Evolutionary conservation across 2,329 filamentous ascomycete species (phyloP), one percentile per base, ranked within the genome.

Genomic region (Pseudogymnoascus pannorum): DNA sequence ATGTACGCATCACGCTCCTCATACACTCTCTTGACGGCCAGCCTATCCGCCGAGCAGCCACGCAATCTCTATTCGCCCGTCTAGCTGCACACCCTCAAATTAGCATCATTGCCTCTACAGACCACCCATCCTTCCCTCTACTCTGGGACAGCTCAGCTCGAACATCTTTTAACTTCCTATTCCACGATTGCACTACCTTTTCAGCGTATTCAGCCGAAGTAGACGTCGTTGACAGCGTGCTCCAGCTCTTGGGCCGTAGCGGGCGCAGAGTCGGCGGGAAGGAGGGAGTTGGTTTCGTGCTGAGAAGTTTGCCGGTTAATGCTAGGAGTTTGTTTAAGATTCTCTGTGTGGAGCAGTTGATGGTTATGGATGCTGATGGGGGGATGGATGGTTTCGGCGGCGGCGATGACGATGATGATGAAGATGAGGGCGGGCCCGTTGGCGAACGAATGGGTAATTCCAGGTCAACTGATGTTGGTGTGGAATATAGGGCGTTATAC

Each of bases 121-220:
- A 97, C 75, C 92, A 91, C 7, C 91, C 92, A 5, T 91, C 89
- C 68, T 96, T 96, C 70, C 78, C 91, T 0, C 76, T 97, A 1
- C 81, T 97, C 58, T 99, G 93, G 92, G 92, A 97, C 74, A 87
- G 90, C 60, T 87, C 87, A 60, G 80, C 92, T n/a, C 87, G 89
- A 54, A 87, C 91, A 14, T 84, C 89, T 26, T 91, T 92, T 75
- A 89, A 89, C 72, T 92, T 97, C 67, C 78, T 91, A 26, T 97
- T 95, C 75, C 94, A 99, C 76, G 92, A 99, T 76, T 88, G 88
- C 69, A 97, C 94, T 1, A 97, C 94, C 0, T 97, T 96, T 71
- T 80, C 83, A 0, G 81, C 90, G 0, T 91, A 89, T 68, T 78
- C 81, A 9, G 80, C 82, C 2, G 92, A 96, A 72, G 77, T 91